Conservation (phyloP, 768 basidiomycete genomes). For the Paxillus involutus region DNA sequence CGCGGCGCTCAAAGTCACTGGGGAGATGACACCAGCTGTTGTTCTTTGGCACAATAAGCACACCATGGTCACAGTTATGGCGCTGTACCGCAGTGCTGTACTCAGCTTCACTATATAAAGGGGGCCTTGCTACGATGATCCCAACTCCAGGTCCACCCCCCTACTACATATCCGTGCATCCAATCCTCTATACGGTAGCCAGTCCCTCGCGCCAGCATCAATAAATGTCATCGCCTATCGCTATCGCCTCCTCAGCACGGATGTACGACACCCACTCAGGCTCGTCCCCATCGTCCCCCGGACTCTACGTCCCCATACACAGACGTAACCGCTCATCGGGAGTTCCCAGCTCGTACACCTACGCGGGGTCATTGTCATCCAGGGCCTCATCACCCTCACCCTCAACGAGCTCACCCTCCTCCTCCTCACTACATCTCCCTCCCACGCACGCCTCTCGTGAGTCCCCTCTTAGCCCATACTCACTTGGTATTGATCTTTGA, state of each 20-base stretch:
- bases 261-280: constrained; percentile 15
- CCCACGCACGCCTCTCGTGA: constrained; percentile 1
- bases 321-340: constrained; percentile 24
- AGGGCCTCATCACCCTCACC: constrained; percentile 12
- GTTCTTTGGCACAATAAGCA: constrained; percentile 3
- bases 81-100: background rate
- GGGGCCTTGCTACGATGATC: background rate
- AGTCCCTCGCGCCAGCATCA: background rate
- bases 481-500: no score
- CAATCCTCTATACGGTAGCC: no score
- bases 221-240: constrained; percentile 28
- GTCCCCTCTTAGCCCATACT: background rate
- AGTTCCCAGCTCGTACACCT: constrained; percentile 14
- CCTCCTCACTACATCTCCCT: background rate
- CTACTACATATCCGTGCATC: no score
- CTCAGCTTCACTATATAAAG: constrained; percentile 1
- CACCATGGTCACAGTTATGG: background rate
- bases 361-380: constrained; percentile 18
- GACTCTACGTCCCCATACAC: constrained; percentile 42
- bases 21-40: background rate
- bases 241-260: constrained; percentile 8
- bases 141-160: no score
- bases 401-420: constrained; percentile 3
- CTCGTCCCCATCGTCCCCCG: constrained; percentile 12
- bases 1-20: background rate